These are phyloP conservation scores for Pichia sp. DNA, from an alignment of 1,139 yeast genomes.

Conservation along the genomic window DNA sequence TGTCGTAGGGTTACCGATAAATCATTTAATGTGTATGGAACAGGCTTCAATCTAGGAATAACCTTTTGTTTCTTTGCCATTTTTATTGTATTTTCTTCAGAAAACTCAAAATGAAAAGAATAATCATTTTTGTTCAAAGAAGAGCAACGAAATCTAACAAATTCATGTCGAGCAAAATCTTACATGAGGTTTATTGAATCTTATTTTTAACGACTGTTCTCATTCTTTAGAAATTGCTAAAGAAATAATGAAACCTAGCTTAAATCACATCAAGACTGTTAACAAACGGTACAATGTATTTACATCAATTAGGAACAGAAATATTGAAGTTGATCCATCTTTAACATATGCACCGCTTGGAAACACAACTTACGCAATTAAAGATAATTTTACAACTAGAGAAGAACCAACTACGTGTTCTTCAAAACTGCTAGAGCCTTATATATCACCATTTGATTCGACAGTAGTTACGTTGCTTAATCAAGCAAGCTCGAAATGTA, in stretches of 20 bases:
- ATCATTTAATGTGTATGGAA: slow-evolving; percentile 28
- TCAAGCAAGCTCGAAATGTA: slow-evolving; percentile 43
- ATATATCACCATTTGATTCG: slow-evolving; percentile 74
- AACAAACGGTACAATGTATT: slow-evolving; percentile 31
- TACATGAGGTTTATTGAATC: no score
- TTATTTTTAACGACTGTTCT: no score
- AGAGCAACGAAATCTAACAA: neutral
- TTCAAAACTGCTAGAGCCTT: slow-evolving; percentile 53
- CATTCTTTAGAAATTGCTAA: no score
- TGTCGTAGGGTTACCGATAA: slow-evolving; percentile 18
- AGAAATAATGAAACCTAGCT: slow-evolving; percentile 1
- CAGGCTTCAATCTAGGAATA: slow-evolving; percentile 29
- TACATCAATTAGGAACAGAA: slow-evolving; percentile 25
- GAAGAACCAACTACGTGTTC: slow-evolving; percentile 64
- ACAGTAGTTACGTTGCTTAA: slow-evolving; percentile 58
- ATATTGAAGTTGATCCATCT: neutral
- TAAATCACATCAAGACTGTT: slow-evolving; percentile 10
- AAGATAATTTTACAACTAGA: slow-evolving; percentile 71
- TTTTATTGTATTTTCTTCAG: neutral
- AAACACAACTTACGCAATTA: slow-evolving; percentile 42
- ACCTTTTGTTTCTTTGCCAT: slow-evolving; percentile 17
- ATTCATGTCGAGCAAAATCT: neutral
- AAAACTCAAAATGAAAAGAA: neutral
- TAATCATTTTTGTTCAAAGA: neutral
- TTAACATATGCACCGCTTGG: slow-evolving; percentile 11